phyloP scores from a whole-genome alignment of 305 asterid species.

The Fraxinus paxiana region DNA sequence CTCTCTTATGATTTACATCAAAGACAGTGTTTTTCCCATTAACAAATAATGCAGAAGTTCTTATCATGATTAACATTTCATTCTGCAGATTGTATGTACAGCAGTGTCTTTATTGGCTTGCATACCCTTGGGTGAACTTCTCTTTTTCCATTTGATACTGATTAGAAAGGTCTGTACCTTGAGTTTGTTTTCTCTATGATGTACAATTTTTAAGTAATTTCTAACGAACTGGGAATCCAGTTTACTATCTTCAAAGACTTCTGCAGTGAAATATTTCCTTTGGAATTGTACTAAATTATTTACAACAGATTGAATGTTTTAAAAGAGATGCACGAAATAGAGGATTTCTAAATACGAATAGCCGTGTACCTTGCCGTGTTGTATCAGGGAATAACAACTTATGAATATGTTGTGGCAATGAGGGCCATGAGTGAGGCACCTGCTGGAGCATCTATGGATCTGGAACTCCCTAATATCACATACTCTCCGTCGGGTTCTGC shows the following conservation, averaged over 20 bases:
- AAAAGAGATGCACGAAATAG: neutral
- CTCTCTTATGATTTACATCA: slow-evolving; percentile 6
- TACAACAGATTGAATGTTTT: neutral
- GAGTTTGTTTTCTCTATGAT: slow-evolving; percentile 11
- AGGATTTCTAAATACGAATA: neutral
- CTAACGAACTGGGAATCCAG: neutral
- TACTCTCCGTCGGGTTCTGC: slow-evolving; percentile 93
- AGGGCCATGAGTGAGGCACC: slow-evolving; percentile 95
- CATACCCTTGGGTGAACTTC: slow-evolving; percentile 91
- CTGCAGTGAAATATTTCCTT: neutral
- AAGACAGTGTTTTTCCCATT: slow-evolving; percentile 5
- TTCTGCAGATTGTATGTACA: slow-evolving; percentile 78
- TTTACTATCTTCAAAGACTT: neutral
- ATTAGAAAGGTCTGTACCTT: slow-evolving; percentile 64
- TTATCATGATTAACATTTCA: slow-evolving; percentile 15
- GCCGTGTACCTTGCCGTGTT: slow-evolving; percentile 10
- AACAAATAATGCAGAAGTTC: neutral
- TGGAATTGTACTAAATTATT: neutral
- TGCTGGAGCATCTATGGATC: slow-evolving; percentile 68
- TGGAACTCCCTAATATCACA: slow-evolving; percentile 64
- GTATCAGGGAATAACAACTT: slow-evolving; percentile 84
- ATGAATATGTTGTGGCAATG: slow-evolving; percentile 96
- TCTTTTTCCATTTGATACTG: slow-evolving; percentile 94
- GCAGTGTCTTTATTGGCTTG: slow-evolving; percentile 83
- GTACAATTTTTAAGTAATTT: neutral